phyloP scores from a whole-genome alignment of 1,284 basidiomycete species.

The Apiotrichum brassicae region DNA sequence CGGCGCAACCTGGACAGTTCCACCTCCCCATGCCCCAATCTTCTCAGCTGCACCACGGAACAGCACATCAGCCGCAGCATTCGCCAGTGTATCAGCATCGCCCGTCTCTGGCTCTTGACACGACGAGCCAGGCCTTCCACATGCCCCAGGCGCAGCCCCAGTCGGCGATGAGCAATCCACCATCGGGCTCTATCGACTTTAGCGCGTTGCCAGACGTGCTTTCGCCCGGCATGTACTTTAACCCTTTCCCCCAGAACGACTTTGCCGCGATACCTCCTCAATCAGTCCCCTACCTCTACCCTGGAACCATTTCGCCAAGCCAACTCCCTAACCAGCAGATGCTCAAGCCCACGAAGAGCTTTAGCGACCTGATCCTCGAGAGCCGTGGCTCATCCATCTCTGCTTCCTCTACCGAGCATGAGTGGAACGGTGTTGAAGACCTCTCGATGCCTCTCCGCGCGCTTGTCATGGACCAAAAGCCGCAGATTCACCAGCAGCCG shows the following conservation, averaged over 20 bases:
- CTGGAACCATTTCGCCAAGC: slow-evolving; percentile 36
- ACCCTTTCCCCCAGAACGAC: slow-evolving; percentile 3
- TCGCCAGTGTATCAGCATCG: slow-evolving; percentile 1
- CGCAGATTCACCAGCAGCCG: neutral
- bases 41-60: neutral
- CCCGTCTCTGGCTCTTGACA: slow-evolving; percentile 25
- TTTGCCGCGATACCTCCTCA: neutral
- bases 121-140: slow-evolving; percentile 14
- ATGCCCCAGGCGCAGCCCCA: slow-evolving; percentile 14
- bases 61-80: neutral
- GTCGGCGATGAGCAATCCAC: slow-evolving; percentile 18
- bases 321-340: slow-evolving; percentile 27
- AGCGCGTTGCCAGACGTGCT: slow-evolving; percentile 3
- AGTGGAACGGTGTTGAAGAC: slow-evolving; percentile 29
- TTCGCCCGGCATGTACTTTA: slow-evolving; percentile 17
- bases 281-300: slow-evolving; percentile 5
- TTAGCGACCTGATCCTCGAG: slow-evolving; percentile 32
- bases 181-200: slow-evolving; percentile 16
- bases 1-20: neutral
- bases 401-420: slow-evolving; percentile 32
- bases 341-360: slow-evolving; percentile 32
- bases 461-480: slow-evolving; percentile 14
- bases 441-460: slow-evolving; percentile 23
- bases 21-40: neutral
- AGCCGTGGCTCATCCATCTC: slow-evolving; percentile 34